Base-by-base conservation (phyloP, 495 filamentous ascomycete species). In the Podospora australis region DNA sequence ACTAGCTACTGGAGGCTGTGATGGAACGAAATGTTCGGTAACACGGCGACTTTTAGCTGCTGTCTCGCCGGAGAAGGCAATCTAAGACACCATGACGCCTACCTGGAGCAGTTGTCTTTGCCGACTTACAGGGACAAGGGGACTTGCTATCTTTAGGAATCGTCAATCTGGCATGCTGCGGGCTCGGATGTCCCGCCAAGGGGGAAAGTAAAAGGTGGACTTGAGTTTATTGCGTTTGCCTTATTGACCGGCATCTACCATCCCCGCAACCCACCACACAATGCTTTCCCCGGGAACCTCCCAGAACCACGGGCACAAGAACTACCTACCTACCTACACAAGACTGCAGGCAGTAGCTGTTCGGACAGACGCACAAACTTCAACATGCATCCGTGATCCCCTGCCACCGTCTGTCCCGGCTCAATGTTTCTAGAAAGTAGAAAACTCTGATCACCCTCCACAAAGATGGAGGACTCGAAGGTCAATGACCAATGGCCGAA, bases 41-140 rank as follows among this genome's bases (percentile, higher is more conserved):
- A 28, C 41, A 53, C 57, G 24, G 35, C 46, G n/a, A 17, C 45
- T 28, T 48, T 34, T 21, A 25, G 14, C 25, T n/a, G n/a, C n/a
- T 46, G 24, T 44, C 40, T 46, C 38, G 44, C 21, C 23, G 17
- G 16, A 20, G 44, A 28, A 20, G 23, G 35, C 25, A 25, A 34
- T 13, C 42, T 53, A 48, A 61, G 49, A 61, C 55, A 55, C 32
- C 14, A 58, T 61, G 55, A 58, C 55, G 52, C 49, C 49, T 43
- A 50, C 30, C 5, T n/a, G n/a, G n/a, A n/a, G n/a, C n/a, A n/a
- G n/a, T n/a, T n/a, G n/a, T n/a, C n/a, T n/a, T n/a, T n/a, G n/a
- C n/a, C n/a, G n/a, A n/a, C n/a, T n/a, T n/a, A n/a, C 45, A 51
- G 46, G 19, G 49, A 49, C 35, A 21, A 41, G 14, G 39, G 34